Conservation (phyloP, 2,329 filamentous ascomycete species). For the Talaromyces sp. region DNA sequence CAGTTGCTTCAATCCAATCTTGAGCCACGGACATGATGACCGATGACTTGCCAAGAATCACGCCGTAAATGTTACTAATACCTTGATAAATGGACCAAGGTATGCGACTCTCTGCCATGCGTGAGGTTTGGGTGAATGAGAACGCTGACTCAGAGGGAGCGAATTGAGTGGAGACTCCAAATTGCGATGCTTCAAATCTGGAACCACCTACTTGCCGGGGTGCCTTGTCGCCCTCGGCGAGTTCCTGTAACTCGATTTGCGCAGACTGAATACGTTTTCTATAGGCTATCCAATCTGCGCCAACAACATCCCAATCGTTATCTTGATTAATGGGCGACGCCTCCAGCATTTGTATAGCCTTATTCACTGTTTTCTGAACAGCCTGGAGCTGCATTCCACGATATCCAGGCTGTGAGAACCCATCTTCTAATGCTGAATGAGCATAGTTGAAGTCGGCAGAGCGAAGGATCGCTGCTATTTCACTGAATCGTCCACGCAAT, state of each 20-base stretch:
- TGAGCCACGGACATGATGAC: slow-evolving; percentile 74
- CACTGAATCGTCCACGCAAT: slow-evolving; percentile 69
- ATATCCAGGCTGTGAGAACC: slow-evolving; percentile 65
- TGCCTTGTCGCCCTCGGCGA: slow-evolving; percentile 70
- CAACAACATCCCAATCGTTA: slow-evolving; percentile 75
- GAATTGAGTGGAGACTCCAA: slow-evolving; percentile 42
- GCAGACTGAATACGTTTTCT: slow-evolving; percentile 69
- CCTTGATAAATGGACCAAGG: slow-evolving; percentile 90
- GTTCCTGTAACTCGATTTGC: slow-evolving; percentile 67
- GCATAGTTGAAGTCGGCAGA: slow-evolving; percentile 77
- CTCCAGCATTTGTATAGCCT: slow-evolving; percentile 66
- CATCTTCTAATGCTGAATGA: slow-evolving; percentile 60
- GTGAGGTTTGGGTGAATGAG: slow-evolving; percentile 64
- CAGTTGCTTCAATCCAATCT: slow-evolving; percentile 87
- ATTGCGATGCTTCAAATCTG: slow-evolving; percentile 48
- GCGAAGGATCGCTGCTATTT: slow-evolving; percentile 65
- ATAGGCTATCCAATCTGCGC: slow-evolving; percentile 79
- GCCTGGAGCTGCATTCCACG: slow-evolving; percentile 72
- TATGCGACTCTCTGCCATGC: slow-evolving; percentile 77
- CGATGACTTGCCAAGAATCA: slow-evolving; percentile 70
- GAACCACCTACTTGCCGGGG: slow-evolving; percentile 39
- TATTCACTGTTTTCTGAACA: slow-evolving; percentile 67
- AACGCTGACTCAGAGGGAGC: slow-evolving; percentile 34
- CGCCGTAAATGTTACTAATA: slow-evolving; percentile 73
- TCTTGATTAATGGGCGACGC: slow-evolving; percentile 65